A percentile compares a stretch with the other conserved stretches of the same genome.
Evolutionary conservation across 306 rosid genomes (phyloP).

Genomic region (Cucurbita ficifolia): DNA sequence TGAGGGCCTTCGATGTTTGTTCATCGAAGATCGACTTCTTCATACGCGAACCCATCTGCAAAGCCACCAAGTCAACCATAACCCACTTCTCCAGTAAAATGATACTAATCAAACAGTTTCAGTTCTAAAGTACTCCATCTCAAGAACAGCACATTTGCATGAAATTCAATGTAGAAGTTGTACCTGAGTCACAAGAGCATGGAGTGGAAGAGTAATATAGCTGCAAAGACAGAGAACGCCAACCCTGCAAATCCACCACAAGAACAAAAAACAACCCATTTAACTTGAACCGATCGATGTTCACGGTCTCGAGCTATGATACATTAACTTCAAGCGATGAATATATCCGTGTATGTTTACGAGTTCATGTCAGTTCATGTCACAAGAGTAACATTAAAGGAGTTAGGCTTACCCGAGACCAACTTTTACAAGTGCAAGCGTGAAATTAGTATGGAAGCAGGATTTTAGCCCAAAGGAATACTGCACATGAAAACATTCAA

Average conservation of each 20-base stretch:
- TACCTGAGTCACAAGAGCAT: conserved; percentile 95
- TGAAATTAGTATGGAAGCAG: conserved; percentile 61
- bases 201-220: conserved; percentile 83
- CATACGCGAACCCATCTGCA: conserved; percentile 86
- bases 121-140: not conserved
- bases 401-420: conserved; percentile 45
- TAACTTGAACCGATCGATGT: not conserved
- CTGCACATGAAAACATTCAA: conserved; percentile 32
- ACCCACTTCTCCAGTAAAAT: not conserved
- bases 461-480: conserved; percentile 57
- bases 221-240: conserved; percentile 58
- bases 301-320: not conserved
- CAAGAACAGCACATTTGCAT: not conserved
- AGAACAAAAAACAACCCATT: not conserved
- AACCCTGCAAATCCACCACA: conserved; percentile 26
- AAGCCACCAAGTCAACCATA: not conserved
- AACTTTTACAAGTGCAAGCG: conserved; percentile 44
- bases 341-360: not conserved
- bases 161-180: not conserved
- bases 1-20: conserved; percentile 69
- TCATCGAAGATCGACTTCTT: conserved; percentile 74
- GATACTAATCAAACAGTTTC: not conserved
- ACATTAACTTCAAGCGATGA: not conserved
- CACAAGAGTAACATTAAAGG: not conserved
- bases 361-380: not conserved